Evolutionary conservation across 2,329 filamentous ascomycete species (phyloP), one percentile per base, ranked within the genome.

Genomic region (Fusarium acutatum): DNA sequence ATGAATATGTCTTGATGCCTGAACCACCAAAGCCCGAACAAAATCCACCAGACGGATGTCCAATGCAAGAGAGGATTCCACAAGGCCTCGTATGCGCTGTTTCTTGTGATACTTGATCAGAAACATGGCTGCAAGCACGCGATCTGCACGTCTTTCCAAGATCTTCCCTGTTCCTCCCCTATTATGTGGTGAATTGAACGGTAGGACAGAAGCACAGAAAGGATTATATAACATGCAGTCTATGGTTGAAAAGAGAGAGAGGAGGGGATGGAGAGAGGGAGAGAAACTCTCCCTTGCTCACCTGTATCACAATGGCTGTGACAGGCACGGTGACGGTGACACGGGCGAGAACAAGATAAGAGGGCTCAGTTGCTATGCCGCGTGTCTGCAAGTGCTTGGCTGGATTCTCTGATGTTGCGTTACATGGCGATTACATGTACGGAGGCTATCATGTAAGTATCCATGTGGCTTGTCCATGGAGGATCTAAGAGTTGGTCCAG

Each of bases 51-150:
- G 56, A 37, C 49, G 24, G 49, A 37, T 24, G 26, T 56, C 38
- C 10, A 32, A 43, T 34, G 37, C 47, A 60, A 38, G 56, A 49
- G 59, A 60, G 14, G 24, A 53, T 53, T 26, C 40, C 37, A 75
- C 75, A 47, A 60, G 53, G 64, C 67, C 64, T 77, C 73, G 75
- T 77, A 77, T 75, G 72, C 63, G 72, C 52, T 59, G 69, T 75
- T 66, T 46, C 53, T 64, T 62, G 78, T 80, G 64, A 56, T 35
- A 79, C 76, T 60, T 61, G 73, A 80, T 80, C 78, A 79, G 75
- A 79, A 71, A 79, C 73, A 72, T 63, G 63, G 69, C 75, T 79
- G 78, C 78, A 79, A 75, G 78, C 71, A 79, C 73, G 76, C 77
- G 78, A 77, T 75, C 74, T 74, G 74, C 74, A 67, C 62, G 47